Conservation (phyloP, 257 asterid genomes). For the Przewalskia tangutica region DNA sequence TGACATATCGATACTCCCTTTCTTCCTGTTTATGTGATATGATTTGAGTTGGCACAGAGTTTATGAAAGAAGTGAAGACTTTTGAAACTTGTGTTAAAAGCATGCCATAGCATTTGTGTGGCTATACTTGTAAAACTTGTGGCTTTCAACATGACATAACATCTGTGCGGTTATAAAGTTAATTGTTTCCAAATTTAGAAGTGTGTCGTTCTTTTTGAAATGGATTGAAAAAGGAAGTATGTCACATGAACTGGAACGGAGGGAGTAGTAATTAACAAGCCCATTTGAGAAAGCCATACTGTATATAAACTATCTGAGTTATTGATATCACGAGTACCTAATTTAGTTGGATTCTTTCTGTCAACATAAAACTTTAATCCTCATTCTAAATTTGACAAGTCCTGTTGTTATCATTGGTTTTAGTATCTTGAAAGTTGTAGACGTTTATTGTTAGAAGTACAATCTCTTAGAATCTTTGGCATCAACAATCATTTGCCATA, state of each 20-base stretch:
- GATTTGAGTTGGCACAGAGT: not conserved
- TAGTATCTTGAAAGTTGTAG: not conserved
- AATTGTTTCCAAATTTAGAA: not conserved
- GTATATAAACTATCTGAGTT: not conserved
- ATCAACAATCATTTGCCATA: not conserved
- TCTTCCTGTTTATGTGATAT: not conserved
- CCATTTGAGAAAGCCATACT: not conserved
- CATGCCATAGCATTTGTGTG: not conserved
- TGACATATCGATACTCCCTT: not conserved
- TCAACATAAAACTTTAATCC: not conserved
- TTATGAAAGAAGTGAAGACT: not conserved
- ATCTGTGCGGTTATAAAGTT: not conserved
- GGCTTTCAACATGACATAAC: not conserved
- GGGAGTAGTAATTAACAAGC: not conserved
- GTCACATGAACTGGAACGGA: not conserved
- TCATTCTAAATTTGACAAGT: not conserved
- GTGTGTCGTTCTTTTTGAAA: not conserved
- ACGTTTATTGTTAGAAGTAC: not conserved
- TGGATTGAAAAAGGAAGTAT: accelerated
- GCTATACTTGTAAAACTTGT: not conserved
- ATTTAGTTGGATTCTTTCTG: not conserved
- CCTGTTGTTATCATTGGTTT: not conserved
- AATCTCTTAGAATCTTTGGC: not conserved
- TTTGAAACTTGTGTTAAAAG: not conserved
- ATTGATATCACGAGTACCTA: not conserved